These are phyloP conservation scores for Plasmodium vivax DNA, from an alignment of 169 alveolate genomes.

Conservation along the genomic window DNA sequence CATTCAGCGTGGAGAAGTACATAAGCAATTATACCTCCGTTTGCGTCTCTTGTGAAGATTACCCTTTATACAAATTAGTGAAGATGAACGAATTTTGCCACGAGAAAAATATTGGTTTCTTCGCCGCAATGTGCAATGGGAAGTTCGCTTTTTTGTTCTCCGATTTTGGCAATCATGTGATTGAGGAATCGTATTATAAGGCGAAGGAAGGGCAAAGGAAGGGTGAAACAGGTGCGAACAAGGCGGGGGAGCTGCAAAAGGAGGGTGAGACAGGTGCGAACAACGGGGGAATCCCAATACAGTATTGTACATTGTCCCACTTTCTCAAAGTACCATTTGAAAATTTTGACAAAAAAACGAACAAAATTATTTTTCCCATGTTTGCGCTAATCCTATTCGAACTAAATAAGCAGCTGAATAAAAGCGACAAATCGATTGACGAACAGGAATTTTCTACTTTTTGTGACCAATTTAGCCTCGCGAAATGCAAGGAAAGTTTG, in stretches of 20 bases:
- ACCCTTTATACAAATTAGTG: constrained; percentile 79
- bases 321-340: constrained; percentile 74
- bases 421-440: constrained; percentile 32
- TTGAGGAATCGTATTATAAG: constrained; percentile 75
- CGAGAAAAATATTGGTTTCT: constrained; percentile 75
- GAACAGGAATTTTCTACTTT: constrained; percentile 26
- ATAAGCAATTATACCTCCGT: constrained; percentile 61
- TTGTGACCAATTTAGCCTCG: constrained; percentile 21
- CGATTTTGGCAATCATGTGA: constrained; percentile 78
- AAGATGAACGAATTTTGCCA: constrained; percentile 74
- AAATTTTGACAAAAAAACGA: constrained; percentile 19
- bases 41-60: constrained; percentile 76
- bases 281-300: constrained; percentile 36
- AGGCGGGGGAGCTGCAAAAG: constrained; percentile 1
- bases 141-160: constrained; percentile 80
- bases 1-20: constrained; percentile 1
- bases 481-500: constrained; percentile 19
- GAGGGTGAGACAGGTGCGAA: not conserved
- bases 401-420: constrained; percentile 14
- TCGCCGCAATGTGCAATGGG: constrained; percentile 78
- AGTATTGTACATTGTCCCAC: constrained; percentile 78
- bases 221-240: constrained; percentile 34
- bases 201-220: constrained; percentile 32
- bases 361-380: constrained; percentile 62
- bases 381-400: constrained; percentile 76